Evolutionary conservation across 352 stramenopile species (phyloP), one percentile per base, ranked within the genome.

Genomic region (Phytophthora pini): DNA sequence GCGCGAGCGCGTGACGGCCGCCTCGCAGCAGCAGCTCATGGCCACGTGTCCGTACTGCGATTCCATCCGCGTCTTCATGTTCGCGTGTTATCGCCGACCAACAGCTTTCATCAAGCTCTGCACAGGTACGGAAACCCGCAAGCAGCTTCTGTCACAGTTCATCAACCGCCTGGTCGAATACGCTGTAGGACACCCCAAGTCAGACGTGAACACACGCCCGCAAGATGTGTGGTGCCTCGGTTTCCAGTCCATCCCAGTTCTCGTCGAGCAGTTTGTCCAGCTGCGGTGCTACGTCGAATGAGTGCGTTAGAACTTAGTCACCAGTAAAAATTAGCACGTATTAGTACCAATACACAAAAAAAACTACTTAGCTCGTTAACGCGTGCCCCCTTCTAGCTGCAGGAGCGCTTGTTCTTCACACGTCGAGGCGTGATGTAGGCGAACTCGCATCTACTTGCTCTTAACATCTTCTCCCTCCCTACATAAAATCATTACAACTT

Each of bases 71-170:
- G 43, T 70, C 2, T 74, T 77, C 63, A 65, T 78, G 55, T 63
- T 70, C 27, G 63, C 58, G 46, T 78, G 63, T 43, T 72, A 72
- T 45, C 36, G 40, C 5, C 63, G 78, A 67, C 77, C 79, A 15
- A 66, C 65, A 12, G 46, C 65, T 5, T 41, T 84, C 45, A 54
- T 79, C 45, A 86, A 83, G 52, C 17, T 80, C 20, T 61, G 55
- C 60, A 48, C 52, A 51, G 26, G 26, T 39, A 44, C 65, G 22
- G 65, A 76, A 49, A 44, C 71, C 10, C 74, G 79, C 47, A 82
- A 76, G 44, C 68, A 75, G 49, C 65, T 86, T 32, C 56, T 86
- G 12, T 53, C 65, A 47, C 65, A 72, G 5, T 73, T 86, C 50
- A 61, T 88, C 7, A 75, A 60, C 54, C 72, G 58, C 27, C 49